Evolutionary conservation across 2,329 filamentous ascomycete genomes (phyloP).

Genomic region (Lecanicillium sp.): DNA sequence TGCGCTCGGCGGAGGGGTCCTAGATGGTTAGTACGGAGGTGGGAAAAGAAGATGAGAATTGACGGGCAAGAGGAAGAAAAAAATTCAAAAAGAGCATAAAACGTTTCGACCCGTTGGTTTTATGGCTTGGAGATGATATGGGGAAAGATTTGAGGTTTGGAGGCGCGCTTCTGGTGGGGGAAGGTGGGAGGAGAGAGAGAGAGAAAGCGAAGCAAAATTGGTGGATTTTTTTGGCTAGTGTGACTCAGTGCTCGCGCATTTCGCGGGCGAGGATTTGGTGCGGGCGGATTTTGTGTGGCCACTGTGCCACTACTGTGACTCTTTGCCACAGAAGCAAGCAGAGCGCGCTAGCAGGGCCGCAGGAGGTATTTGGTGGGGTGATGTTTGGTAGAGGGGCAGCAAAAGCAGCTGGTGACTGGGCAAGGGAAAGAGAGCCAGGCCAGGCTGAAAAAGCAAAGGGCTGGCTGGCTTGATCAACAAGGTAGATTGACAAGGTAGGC

Average conservation of each 20-base stretch:
- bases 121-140: background rate
- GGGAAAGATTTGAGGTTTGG: no score
- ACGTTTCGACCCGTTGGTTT: conserved; percentile 2
- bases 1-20: conserved; percentile 44
- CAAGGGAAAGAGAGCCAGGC: no score
- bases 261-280: background rate
- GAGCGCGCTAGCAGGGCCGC: no score
- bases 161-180: no score
- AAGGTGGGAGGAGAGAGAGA: background rate
- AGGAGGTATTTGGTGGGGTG: no score
- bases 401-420: no score
- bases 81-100: background rate
- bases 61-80: conserved; percentile 10
- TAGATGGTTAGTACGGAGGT: conserved; percentile 3
- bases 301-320: no score
- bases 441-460: no score
- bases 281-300: background rate
- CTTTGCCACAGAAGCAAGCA: no score
- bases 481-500: background rate
- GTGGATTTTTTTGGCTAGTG: conserved; percentile 1
- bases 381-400: no score
- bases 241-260: conserved; percentile 3
- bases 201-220: background rate
- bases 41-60: conserved; percentile 6
- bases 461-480: background rate